Percentiles rank a stretch among this genome's conserved stretches.
phyloP scores from a whole-genome alignment of 768 basidiomycete species.

The Amanita molliuscula region DNA sequence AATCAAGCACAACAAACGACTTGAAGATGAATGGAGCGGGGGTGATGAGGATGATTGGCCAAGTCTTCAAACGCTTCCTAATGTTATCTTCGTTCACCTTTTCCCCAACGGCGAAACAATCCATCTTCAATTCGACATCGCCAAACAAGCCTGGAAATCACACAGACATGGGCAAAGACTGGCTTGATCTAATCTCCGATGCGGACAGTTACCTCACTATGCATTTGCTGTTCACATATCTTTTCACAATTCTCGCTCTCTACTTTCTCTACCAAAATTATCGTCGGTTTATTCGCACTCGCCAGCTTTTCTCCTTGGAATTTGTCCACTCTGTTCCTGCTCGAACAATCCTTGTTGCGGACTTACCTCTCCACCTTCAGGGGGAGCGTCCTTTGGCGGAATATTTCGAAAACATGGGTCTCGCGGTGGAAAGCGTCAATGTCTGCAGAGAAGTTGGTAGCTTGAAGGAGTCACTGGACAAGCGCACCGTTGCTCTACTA shows the following conservation, averaged over 20 bases:
- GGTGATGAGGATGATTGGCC: constrained; percentile 38
- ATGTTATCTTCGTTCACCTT: constrained; percentile 13
- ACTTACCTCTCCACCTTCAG: constrained; percentile 75
- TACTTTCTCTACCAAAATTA: constrained; percentile 87
- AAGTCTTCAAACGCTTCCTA: constrained; percentile 7
- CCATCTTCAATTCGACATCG: constrained; percentile 1
- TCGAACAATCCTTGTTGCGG: constrained; percentile 82
- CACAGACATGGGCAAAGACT: constrained; percentile 33
- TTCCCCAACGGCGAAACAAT: constrained; percentile 21
- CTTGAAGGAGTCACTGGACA: constrained; percentile 63
- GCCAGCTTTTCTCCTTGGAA: constrained; percentile 91
- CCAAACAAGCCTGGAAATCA: background rate
- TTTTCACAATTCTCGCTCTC: constrained; percentile 83
- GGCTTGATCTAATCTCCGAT: constrained; percentile 86
- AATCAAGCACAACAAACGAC: constrained; percentile 61
- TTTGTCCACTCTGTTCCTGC: constrained; percentile 92
- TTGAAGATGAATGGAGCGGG: constrained; percentile 45
- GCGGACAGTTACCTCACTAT: constrained; percentile 83
- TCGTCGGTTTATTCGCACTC: constrained; percentile 75
- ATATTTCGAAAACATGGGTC: constrained; percentile 85
- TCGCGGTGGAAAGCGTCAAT: constrained; percentile 87
- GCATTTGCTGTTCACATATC: constrained; percentile 88
- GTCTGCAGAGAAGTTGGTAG: constrained; percentile 76
- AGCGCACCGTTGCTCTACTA: constrained; percentile 70
- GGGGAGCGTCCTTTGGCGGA: constrained; percentile 81